Percentiles rank a stretch among this genome's conserved stretches.
Conservation (phyloP, 2,329 filamentous ascomycete genomes). For the Pseudogymnoascus sp. region DNA sequence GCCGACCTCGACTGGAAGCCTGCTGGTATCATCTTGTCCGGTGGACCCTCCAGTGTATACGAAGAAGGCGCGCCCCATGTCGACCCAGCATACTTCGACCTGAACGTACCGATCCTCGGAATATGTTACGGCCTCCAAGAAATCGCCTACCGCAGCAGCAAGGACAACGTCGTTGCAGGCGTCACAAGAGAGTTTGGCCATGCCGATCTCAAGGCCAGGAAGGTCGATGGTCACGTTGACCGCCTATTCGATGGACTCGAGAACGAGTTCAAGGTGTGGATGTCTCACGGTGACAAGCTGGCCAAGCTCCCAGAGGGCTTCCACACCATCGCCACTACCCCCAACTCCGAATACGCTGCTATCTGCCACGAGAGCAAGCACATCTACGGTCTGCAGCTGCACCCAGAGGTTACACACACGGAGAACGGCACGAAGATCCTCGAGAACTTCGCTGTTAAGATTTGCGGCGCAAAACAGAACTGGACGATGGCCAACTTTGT, state of each 20-base stretch:
- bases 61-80: slow-evolving; percentile 69
- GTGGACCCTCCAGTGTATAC: slow-evolving; percentile 71
- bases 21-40: slow-evolving; percentile 72
- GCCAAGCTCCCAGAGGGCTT: slow-evolving; percentile 65
- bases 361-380: slow-evolving; percentile 65
- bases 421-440: slow-evolving; percentile 61
- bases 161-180: slow-evolving; percentile 61
- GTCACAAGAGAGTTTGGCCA: slow-evolving; percentile 62
- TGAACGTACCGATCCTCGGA: slow-evolving; percentile 52
- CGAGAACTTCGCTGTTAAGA: slow-evolving; percentile 73
- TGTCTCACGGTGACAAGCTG: slow-evolving; percentile 88
- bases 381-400: slow-evolving; percentile 69
- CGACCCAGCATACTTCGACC: slow-evolving; percentile 72
- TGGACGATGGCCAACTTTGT: slow-evolving; percentile 87
- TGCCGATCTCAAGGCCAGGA: slow-evolving; percentile 55
- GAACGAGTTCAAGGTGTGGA: slow-evolving; percentile 64
- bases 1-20: slow-evolving; percentile 70
- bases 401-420: slow-evolving; percentile 76
- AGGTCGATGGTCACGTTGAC: slow-evolving; percentile 57
- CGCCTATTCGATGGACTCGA: slow-evolving; percentile 70
- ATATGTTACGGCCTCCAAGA: slow-evolving; percentile 49
- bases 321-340: slow-evolving; percentile 62
- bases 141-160: slow-evolving; percentile 61
- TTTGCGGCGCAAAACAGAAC: slow-evolving; percentile 66
- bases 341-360: slow-evolving; percentile 70